A percentile compares a stretch with the other conserved stretches of the same genome.
Conservation (phyloP, 805 yeast species). For the Zygosaccharomyces siamensis region DNA sequence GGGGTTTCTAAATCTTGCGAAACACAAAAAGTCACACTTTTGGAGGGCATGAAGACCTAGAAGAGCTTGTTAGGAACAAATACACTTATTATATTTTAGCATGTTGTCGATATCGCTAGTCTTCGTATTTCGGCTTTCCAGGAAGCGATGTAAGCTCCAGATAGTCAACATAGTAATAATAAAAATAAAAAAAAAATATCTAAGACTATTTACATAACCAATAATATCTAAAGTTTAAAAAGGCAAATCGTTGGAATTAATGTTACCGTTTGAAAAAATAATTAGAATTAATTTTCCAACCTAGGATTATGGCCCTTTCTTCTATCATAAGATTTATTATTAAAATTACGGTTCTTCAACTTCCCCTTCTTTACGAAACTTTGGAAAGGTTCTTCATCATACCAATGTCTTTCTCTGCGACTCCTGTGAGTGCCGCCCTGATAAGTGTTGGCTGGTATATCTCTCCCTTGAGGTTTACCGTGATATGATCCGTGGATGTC, state of each 20-base stretch:
- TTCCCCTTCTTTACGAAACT: slow-evolving; percentile 1
- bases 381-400: slow-evolving; percentile 4
- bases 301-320: slow-evolving; percentile 14
- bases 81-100: no score
- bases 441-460: not conserved
- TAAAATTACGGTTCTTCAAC: slow-evolving; percentile 7
- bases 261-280: not conserved
- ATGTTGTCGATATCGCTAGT: no score
- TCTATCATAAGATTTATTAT: slow-evolving; percentile 8
- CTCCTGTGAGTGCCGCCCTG: not conserved
- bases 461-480: not conserved
- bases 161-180: not conserved
- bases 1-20: slow-evolving; percentile 52
- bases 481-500: slow-evolving; percentile 12
- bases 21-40: slow-evolving; percentile 49
- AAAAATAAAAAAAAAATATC: not conserved
- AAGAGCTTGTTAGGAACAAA: not conserved
- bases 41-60: slow-evolving; percentile 18
- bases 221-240: not conserved
- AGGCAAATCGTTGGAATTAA: not conserved
- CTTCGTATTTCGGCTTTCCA: not conserved
- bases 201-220: slow-evolving; percentile 1
- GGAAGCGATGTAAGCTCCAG: not conserved
- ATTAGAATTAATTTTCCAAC: slow-evolving; percentile 6
- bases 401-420: slow-evolving; percentile 2